phyloP scores from a whole-genome alignment of 192 early-diverging fungal species.

The Mortierella claussenii region DNA sequence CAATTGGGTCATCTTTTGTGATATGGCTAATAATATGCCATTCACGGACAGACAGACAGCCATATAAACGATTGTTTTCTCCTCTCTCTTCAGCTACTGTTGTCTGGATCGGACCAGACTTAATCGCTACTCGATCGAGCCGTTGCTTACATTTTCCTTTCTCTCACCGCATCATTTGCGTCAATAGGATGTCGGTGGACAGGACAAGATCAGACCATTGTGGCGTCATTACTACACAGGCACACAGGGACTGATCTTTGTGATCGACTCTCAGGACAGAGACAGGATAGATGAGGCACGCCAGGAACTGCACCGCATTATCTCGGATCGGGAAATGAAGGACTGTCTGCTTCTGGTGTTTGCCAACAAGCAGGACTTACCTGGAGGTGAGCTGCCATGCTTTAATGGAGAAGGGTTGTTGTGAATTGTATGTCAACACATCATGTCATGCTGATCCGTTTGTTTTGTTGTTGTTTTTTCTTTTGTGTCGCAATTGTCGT shows the following conservation, averaged over 20 bases:
- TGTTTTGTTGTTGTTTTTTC: background rate
- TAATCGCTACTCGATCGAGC: too few relatives aligned
- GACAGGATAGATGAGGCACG: constrained; percentile 89
- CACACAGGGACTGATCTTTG: constrained; percentile 87
- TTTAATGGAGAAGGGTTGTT: too few relatives aligned
- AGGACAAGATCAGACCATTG: constrained; percentile 90
- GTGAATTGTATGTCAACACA: background rate
- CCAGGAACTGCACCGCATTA: constrained; percentile 84
- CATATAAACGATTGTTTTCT: too few relatives aligned
- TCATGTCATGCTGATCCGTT: background rate
- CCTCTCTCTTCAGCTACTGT: too few relatives aligned
- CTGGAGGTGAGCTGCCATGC: constrained; percentile 50
- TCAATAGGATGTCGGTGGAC: constrained; percentile 91
- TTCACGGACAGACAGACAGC: too few relatives aligned
- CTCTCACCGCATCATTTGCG: too few relatives aligned
- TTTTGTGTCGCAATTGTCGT: constrained; percentile 7
- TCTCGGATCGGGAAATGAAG: constrained; percentile 87
- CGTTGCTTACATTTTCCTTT: too few relatives aligned
- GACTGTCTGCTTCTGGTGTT: constrained; percentile 85
- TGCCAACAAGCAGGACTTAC: constrained; percentile 86
- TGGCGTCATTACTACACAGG: constrained; percentile 91
- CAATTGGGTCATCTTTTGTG: background rate
- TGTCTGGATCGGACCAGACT: too few relatives aligned
- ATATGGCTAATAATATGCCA: background rate
- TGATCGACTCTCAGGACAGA: constrained; percentile 88